These are phyloP conservation scores for Arthroderma sp. DNA, from an alignment of 2,329 filamentous ascomycete species.

Conservation along the genomic window DNA sequence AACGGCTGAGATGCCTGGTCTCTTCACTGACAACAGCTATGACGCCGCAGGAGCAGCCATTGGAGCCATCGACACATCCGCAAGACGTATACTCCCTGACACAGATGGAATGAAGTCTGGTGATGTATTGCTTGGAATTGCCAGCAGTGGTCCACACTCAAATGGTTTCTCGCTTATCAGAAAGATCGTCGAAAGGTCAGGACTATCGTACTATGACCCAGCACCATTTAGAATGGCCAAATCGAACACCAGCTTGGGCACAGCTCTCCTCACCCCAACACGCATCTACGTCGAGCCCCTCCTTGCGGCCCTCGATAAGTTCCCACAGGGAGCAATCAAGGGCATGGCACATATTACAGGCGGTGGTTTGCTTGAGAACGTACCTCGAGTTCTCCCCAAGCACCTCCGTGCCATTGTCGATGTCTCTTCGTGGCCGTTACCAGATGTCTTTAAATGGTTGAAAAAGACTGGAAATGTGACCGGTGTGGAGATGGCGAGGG, in stretches of 20 bases:
- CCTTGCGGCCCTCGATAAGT: conserved; percentile 47
- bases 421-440: conserved; percentile 61
- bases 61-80: conserved; percentile 56
- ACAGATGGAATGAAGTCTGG: conserved; percentile 64
- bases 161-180: conserved; percentile 97
- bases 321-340: conserved; percentile 46
- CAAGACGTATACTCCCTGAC: conserved; percentile 58
- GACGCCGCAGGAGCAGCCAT: conserved; percentile 85
- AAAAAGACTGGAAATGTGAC: conserved; percentile 58
- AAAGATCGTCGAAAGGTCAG: conserved; percentile 65
- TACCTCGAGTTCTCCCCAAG: conserved; percentile 79
- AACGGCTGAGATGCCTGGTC: conserved; percentile 95
- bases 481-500: conserved; percentile 70
- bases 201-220: conserved; percentile 56
- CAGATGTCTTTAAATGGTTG: conserved; percentile 76
- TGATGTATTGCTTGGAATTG: conserved; percentile 75
- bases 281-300: conserved; percentile 83
- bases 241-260: conserved; percentile 48
- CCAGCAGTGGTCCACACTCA: conserved; percentile 79
- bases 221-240: conserved; percentile 59
- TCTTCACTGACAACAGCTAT: conserved; percentile 81
- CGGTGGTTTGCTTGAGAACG: conserved; percentile 83
- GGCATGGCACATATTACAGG: conserved; percentile 96
- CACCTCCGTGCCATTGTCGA: conserved; percentile 71
- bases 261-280: conserved; percentile 74